phyloP scores from a whole-genome alignment of 345 rosid species.

The Lepidium didymum region DNA sequence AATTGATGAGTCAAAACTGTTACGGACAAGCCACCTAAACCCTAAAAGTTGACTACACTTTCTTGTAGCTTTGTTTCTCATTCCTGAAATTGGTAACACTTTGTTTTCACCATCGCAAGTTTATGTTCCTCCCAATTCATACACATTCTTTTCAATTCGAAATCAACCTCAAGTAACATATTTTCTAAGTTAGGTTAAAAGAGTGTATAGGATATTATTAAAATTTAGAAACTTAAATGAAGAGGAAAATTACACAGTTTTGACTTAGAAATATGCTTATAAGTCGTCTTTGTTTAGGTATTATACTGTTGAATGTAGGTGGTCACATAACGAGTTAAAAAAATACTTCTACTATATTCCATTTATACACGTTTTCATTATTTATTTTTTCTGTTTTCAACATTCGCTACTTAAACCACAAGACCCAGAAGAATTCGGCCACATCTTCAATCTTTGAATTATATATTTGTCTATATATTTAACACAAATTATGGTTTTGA shows the following conservation, averaged over 20 bases:
- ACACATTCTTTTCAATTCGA: no score
- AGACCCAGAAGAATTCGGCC: no score
- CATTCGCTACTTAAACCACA: no score
- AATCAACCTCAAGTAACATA: no score
- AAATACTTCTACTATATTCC: background rate
- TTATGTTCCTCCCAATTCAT: no score
- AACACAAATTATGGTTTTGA: background rate
- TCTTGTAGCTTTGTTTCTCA: background rate
- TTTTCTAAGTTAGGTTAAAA: no score
- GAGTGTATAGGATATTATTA: background rate
- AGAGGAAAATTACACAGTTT: no score
- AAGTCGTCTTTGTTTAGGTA: constrained; percentile 18
- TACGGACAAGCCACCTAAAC: constrained; percentile 4
- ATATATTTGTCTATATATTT: background rate
- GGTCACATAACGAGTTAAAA: background rate
- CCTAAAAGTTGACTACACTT: background rate
- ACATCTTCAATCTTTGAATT: no score
- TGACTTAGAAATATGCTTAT: no score
- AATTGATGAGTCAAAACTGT: background rate
- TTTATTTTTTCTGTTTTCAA: no score
- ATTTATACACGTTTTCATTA: background rate
- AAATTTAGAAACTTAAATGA: background rate
- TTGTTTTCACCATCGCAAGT: no score
- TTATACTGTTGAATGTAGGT: constrained; percentile 24
- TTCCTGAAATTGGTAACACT: no score